Evolutionary conservation across 805 yeast species (phyloP).

Genomic region (Ascoidea asiatica): DNA sequence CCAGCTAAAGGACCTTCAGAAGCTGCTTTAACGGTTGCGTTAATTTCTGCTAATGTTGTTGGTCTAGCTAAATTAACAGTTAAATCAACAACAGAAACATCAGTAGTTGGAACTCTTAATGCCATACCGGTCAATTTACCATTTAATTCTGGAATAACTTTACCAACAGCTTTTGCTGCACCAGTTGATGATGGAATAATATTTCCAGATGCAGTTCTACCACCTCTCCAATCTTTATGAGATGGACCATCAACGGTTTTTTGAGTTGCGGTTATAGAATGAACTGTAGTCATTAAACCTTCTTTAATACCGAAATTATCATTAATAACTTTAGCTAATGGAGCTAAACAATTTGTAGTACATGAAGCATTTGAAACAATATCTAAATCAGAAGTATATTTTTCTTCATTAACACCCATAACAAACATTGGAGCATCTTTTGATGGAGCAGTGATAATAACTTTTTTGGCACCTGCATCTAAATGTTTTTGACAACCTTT

Average conservation of each 20-base stretch:
- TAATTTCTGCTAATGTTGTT: constrained; percentile 75
- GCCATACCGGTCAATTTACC: constrained; percentile 94
- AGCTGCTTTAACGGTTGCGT: constrained; percentile 61
- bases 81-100: constrained; percentile 87
- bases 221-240: constrained; percentile 98
- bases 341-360: constrained; percentile 93
- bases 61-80: constrained; percentile 70
- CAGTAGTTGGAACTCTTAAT: constrained; percentile 87
- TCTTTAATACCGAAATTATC: constrained; percentile 78
- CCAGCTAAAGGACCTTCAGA: constrained; percentile 72
- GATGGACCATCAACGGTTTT: constrained; percentile 96
- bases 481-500: constrained; percentile 78
- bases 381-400: constrained; percentile 60
- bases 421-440: constrained; percentile 93
- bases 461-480: constrained; percentile 90
- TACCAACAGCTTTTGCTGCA: constrained; percentile 96
- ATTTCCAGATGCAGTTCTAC: constrained; percentile 93
- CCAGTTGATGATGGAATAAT: constrained; percentile 93
- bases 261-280: constrained; percentile 93
- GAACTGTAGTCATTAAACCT: constrained; percentile 94
- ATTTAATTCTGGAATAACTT: constrained; percentile 80
- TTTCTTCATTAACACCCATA: constrained; percentile 75
- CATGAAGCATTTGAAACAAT: constrained; percentile 89
- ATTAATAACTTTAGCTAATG: constrained; percentile 81
- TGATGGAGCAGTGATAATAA: constrained; percentile 88